Base-by-base conservation (phyloP, 1,139 yeast species). In the Eremothecium cymbalariae region DNA sequence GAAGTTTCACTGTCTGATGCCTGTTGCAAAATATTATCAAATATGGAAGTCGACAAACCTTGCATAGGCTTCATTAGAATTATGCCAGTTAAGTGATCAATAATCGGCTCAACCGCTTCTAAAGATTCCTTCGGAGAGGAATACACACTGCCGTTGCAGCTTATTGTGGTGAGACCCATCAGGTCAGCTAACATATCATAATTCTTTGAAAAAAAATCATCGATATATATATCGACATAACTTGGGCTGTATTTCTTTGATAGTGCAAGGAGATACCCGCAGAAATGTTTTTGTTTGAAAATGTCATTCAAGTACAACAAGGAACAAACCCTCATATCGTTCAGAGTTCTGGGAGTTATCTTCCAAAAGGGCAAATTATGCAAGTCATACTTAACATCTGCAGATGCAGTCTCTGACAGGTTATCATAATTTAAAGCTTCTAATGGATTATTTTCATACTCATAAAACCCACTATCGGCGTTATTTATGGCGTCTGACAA, bases 281-380 rank as follows among this genome's bases (percentile, higher is more conserved):
- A 23, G n/a, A 32, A 17, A 19, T 34, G 28, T 17, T 34, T 37
- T 5, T 38, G 37, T 18, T 36, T 37, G 28, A 40, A 50, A 9
- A 47, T 32, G 25, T 47, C 50, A 14, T 40, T 43, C 11, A 48
- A 27, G 26, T 38, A 45, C 4, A 40, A 32, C 8, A 44, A 36
- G 7, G 43, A 30, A 31, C 54, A 50, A 8, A 42, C 28, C 33
- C 52, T 45, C 8, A 50, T 39, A 13, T 42, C 43, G 21, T 39
- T 39, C 8, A 41, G 18, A 8, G 38, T 41, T 11, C 30, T 38
- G 6, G 36, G 37, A 28, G 40, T 39, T 14, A 48, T 19, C 15
- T 21, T 21, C 26, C 39, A 31, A 17, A 39, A 19, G 18, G 38
- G 38, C 32, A 45, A 28, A 27, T 41, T 34, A 25, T 37, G 28